These are phyloP conservation scores for Pterocarpus santalinus DNA, from an alignment of 306 rosid species.

Conservation along the genomic window DNA sequence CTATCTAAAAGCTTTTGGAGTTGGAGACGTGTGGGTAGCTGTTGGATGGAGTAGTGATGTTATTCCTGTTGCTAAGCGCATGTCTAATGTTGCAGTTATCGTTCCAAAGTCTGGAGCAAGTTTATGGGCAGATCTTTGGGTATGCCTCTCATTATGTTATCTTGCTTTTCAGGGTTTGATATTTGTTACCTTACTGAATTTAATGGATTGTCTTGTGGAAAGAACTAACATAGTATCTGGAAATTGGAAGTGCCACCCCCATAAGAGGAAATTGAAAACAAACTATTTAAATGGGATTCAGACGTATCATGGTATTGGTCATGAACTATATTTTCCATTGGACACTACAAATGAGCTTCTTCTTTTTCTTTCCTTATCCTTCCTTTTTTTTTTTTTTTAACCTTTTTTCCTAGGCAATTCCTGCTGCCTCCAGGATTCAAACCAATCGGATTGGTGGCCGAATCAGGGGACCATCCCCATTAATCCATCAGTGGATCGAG, in stretches of 20 bases:
- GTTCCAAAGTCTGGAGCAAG: constrained; percentile 94
- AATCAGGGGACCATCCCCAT: constrained; percentile 88
- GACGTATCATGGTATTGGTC: constrained; percentile 10
- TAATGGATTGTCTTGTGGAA: constrained; percentile 11
- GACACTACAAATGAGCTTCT: constrained; percentile 5
- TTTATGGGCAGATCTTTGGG: constrained; percentile 97
- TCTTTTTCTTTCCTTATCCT: background rate
- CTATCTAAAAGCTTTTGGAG: constrained; percentile 91
- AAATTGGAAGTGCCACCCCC: background rate
- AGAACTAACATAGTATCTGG: constrained; percentile 13
- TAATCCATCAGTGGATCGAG: constrained; percentile 90
- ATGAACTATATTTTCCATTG: constrained; percentile 10
- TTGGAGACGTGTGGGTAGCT: constrained; percentile 94
- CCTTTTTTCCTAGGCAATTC: constrained; percentile 69
- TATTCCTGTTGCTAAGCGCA: constrained; percentile 86
- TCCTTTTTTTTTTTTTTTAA: background rate
- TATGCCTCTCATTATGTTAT: constrained; percentile 44
- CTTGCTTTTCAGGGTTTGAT: constrained; percentile 22
- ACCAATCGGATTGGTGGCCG: constrained; percentile 77
- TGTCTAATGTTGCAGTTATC: constrained; percentile 81
- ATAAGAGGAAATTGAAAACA: background rate
- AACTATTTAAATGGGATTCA: constrained; percentile 14
- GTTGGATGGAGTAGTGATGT: constrained; percentile 98
- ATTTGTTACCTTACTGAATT: constrained; percentile 19
- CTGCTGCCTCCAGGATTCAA: constrained; percentile 73